Percentiles rank a stretch among this genome's conserved stretches.
Conservation (phyloP, 23 red algal genomes). For the Cyanidiococcus yangmingshanensis region DNA sequence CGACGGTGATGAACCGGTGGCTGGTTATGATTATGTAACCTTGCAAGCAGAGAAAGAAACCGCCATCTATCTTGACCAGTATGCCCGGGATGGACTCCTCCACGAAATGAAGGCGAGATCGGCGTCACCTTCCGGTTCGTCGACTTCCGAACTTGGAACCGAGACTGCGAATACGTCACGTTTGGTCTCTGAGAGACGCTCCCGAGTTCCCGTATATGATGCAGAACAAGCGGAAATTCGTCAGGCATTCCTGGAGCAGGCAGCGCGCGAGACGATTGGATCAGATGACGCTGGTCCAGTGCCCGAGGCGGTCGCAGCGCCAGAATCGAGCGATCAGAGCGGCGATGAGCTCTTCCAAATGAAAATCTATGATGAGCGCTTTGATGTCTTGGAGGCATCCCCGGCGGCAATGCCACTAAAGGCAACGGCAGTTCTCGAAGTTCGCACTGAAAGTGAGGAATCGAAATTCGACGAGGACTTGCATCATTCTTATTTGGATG, state of each 20-base stretch:
- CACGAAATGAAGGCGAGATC: conserved; percentile 26
- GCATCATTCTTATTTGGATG: conserved; percentile 86
- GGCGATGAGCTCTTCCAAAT: neutral
- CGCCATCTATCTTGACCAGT: conserved; percentile 59
- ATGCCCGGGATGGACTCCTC: conserved; percentile 47
- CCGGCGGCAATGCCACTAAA: too few species aligned
- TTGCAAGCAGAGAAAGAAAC: neutral
- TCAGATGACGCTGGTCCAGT: neutral
- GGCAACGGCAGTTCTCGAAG: too few species aligned
- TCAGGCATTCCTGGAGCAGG: conserved; percentile 30
- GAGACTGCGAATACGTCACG: too few species aligned
- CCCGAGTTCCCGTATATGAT: conserved; percentile 22
- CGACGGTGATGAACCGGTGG: conserved; percentile 74
- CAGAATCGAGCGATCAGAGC: neutral
- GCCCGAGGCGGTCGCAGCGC: neutral
- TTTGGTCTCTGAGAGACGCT: neutral
- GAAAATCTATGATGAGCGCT: too few species aligned
- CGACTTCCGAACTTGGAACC: too few species aligned
- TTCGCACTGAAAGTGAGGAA: too few species aligned
- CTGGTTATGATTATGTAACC: conserved; percentile 55
- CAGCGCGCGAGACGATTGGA: conserved; percentile 4
- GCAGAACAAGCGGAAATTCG: conserved; percentile 45
- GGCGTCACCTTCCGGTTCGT: too few species aligned
- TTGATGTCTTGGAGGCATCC: too few species aligned
- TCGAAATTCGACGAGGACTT: conserved; percentile 41